Conservation (phyloP, 1,139 yeast species). For the Yamadazyma mexicana region DNA sequence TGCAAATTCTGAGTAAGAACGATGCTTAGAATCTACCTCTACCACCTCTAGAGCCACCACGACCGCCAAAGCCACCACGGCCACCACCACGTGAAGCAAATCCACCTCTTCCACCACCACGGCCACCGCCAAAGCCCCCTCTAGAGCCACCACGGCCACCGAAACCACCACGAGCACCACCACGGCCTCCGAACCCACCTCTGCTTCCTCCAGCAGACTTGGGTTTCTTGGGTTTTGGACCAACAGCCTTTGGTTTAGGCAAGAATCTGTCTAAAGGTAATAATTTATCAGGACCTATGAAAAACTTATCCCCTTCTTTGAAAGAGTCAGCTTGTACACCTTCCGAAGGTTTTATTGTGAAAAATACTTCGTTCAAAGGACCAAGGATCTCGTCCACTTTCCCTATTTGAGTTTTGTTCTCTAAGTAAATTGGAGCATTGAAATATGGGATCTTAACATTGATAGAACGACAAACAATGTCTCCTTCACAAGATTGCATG, state of each 20-base stretch:
- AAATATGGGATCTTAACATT: constrained; percentile 95
- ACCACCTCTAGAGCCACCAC: constrained; percentile 42
- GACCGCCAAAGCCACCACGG: constrained; percentile 33
- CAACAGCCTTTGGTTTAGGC: constrained; percentile 82
- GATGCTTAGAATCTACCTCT: constrained; percentile 29
- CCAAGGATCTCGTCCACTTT: constrained; percentile 98
- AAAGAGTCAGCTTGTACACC: constrained; percentile 94
- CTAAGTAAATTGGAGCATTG: constrained; percentile 97
- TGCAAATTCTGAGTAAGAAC: background rate
- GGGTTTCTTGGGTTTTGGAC: constrained; percentile 78
- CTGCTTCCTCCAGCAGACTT: constrained; percentile 46
- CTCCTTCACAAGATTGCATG: constrained; percentile 93
- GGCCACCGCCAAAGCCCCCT: constrained; percentile 46
- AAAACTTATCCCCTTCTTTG: constrained; percentile 94
- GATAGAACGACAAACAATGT: constrained; percentile 92
- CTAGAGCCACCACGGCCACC: constrained; percentile 44
- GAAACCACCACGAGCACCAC: constrained; percentile 48
- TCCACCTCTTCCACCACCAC: constrained; percentile 26
- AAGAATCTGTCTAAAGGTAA: constrained; percentile 93
- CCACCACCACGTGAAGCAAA: constrained; percentile 27
- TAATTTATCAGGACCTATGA: constrained; percentile 91
- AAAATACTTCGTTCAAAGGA: constrained; percentile 93
- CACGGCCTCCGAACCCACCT: constrained; percentile 27
- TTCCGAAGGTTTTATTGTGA: constrained; percentile 93
- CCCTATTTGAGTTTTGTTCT: constrained; percentile 93